Evolutionary conservation across 257 asterid genomes (phyloP).

Genomic region (Nicotiana tabacum): DNA sequence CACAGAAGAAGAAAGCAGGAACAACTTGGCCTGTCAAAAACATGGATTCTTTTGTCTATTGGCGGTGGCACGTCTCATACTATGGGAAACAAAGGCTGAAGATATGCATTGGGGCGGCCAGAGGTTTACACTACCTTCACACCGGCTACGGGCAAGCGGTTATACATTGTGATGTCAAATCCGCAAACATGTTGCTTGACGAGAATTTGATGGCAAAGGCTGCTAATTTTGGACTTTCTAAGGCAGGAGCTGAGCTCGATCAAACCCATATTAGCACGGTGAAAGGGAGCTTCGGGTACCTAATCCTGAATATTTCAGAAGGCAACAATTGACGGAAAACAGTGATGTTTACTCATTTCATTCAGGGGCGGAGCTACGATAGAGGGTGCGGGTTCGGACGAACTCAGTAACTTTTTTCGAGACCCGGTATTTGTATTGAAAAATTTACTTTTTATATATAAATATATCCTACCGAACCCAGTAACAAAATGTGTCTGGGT

Average conservation of each 20-base stretch:
- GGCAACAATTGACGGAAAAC: too few species aligned
- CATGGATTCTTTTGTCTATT: constrained; percentile 17
- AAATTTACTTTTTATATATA: too few species aligned
- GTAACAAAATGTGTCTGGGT: too few species aligned
- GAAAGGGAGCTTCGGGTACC: constrained; percentile 56
- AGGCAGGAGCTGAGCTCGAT: constrained; percentile 47
- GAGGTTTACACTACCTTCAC: constrained; percentile 59
- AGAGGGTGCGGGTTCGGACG: too few species aligned
- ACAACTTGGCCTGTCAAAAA: not conserved
- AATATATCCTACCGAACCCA: too few species aligned
- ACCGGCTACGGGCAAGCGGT: constrained; percentile 41
- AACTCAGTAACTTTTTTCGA: too few species aligned
- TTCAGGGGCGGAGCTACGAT: too few species aligned
- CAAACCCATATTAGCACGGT: constrained; percentile 54
- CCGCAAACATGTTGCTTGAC: constrained; percentile 53
- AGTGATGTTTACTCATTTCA: too few species aligned
- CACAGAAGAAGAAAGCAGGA: not conserved
- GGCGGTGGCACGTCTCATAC: not conserved
- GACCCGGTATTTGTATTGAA: too few species aligned
- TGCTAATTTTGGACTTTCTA: constrained; percentile 53
- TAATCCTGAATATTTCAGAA: constrained; percentile 27
- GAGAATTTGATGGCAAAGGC: constrained; percentile 54
- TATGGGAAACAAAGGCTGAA: constrained; percentile 34
- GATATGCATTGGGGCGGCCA: constrained; percentile 56
- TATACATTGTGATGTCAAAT: constrained; percentile 58